Evolutionary conservation across 2,329 filamentous ascomycete species (phyloP).

Genomic region (Furcasterigmium sp.): DNA sequence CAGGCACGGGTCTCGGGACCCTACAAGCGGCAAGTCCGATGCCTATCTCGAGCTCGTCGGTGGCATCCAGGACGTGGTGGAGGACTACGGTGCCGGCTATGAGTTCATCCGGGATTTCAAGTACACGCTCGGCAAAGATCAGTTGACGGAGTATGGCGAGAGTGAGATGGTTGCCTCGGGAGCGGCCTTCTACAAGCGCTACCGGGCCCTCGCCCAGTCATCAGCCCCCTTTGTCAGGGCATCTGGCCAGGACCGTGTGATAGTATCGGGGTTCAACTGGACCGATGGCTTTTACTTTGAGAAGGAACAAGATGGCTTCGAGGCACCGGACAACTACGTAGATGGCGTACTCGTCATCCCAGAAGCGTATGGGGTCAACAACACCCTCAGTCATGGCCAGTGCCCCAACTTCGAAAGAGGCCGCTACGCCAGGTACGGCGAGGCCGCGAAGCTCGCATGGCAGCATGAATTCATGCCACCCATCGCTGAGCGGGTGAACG

Average conservation of each 20-base stretch:
- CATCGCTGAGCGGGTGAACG: conserved; percentile 66
- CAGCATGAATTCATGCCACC: conserved; percentile 57
- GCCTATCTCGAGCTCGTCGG: conserved; percentile 60
- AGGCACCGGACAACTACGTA: conserved; percentile 35
- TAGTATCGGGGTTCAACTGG: conserved; percentile 72
- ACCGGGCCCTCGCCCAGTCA: conserved; percentile 53
- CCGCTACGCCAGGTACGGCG: conserved; percentile 39
- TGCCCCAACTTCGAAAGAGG: conserved; percentile 68
- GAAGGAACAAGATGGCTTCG: conserved; percentile 31
- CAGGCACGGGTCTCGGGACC: conserved; percentile 79
- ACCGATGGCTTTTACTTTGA: conserved; percentile 62
- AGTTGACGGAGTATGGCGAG: conserved; percentile 63
- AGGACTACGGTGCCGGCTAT: conserved; percentile 56
- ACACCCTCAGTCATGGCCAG: conserved; percentile 70
- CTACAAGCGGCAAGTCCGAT: conserved; percentile 62
- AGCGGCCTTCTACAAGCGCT: conserved; percentile 68
- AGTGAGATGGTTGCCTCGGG: conserved; percentile 71
- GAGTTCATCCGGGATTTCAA: conserved; percentile 67
- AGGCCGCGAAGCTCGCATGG: conserved; percentile 52
- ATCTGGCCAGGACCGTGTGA: conserved; percentile 64
- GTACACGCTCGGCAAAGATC: conserved; percentile 65
- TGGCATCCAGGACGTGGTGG: conserved; percentile 55
- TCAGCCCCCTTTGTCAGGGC: conserved; percentile 66
- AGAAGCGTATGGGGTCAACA: conserved; percentile 65
- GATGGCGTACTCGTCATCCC: conserved; percentile 62